Percentiles rank a stretch among this genome's conserved stretches.
phyloP scores from a whole-genome alignment of 2,329 filamentous ascomycete species.

The Harringtonia aguacate region DNA sequence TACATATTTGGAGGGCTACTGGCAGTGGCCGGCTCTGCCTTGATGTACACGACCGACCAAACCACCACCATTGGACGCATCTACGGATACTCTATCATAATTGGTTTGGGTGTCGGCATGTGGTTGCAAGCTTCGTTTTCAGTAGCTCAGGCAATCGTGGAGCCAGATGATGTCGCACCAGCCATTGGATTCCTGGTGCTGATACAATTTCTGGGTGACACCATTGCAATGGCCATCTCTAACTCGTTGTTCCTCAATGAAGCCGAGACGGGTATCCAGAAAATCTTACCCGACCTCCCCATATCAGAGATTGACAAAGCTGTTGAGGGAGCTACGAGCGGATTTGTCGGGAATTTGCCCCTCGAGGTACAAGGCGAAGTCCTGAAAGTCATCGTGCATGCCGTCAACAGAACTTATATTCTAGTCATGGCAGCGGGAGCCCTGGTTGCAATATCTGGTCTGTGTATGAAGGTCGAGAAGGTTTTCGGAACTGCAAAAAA shows the following conservation, averaged over 20 bases:
- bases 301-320: not conserved
- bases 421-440: not conserved
- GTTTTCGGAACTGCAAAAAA: not conserved
- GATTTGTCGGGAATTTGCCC: not conserved
- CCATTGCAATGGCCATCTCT: conserved; percentile 22
- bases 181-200: conserved; percentile 25
- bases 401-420: conserved; percentile 1
- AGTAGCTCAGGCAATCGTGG: conserved; percentile 22
- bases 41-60: conserved; percentile 15
- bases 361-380: not conserved
- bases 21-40: conserved; percentile 17
- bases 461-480: not conserved
- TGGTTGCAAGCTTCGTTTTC: conserved; percentile 23
- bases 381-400: not conserved
- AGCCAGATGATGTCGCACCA: conserved; percentile 15
- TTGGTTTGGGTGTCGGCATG: conserved; percentile 25
- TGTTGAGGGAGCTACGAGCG: not conserved
- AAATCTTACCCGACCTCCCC: not conserved
- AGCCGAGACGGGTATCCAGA: not conserved
- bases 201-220: conserved; percentile 20
- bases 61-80: conserved; percentile 12
- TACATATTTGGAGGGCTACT: conserved; percentile 22
- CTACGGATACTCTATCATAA: conserved; percentile 21
- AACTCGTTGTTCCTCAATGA: conserved; percentile 24
- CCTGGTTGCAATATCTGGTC: not conserved